Percentiles rank a stretch among this genome's conserved stretches.
Conservation (phyloP, 768 basidiomycete genomes). For the Daedaleopsis sinensis region DNA sequence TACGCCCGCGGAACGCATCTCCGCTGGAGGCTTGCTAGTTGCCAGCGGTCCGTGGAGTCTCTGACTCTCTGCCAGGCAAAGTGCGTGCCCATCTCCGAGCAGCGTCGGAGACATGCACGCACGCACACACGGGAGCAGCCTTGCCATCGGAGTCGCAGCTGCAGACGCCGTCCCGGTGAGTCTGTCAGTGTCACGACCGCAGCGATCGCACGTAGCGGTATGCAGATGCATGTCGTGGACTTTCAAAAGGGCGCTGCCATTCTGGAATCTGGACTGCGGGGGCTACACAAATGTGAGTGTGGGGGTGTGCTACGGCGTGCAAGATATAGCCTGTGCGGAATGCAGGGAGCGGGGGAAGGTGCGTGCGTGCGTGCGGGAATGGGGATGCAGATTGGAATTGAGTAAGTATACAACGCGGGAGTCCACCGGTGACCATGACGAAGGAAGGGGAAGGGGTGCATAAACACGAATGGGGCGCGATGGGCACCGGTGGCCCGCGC, state of each 20-base stretch:
- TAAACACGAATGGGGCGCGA: slow-evolving; percentile 9
- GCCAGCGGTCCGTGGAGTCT: too few species aligned
- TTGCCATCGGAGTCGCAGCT: not conserved
- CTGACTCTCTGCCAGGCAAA: not conserved
- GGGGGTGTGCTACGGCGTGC: slow-evolving; percentile 1
- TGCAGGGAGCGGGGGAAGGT: not conserved
- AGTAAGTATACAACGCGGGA: slow-evolving; percentile 14
- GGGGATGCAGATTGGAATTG: slow-evolving; percentile 5
- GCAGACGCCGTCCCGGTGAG: not conserved
- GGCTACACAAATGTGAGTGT: not conserved
- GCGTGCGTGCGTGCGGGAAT: not conserved
- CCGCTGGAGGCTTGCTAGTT: not conserved
- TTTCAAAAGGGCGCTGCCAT: slow-evolving; percentile 12
- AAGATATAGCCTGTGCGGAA: not conserved
- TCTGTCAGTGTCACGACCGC: not conserved
- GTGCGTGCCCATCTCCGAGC: slow-evolving; percentile 2
- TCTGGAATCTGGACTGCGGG: slow-evolving; percentile 1
- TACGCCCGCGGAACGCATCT: not conserved
- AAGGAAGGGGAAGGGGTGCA: too few species aligned
- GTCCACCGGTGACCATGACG: slow-evolving; percentile 1
- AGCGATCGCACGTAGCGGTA: too few species aligned
- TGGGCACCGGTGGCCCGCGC: slow-evolving; percentile 1
- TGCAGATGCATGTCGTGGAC: not conserved
- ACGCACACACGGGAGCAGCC: not conserved
- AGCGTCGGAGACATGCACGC: slow-evolving; percentile 4